Conservation (phyloP, 352 stramenopile species). For the Halophytophthora polymorphica region DNA sequence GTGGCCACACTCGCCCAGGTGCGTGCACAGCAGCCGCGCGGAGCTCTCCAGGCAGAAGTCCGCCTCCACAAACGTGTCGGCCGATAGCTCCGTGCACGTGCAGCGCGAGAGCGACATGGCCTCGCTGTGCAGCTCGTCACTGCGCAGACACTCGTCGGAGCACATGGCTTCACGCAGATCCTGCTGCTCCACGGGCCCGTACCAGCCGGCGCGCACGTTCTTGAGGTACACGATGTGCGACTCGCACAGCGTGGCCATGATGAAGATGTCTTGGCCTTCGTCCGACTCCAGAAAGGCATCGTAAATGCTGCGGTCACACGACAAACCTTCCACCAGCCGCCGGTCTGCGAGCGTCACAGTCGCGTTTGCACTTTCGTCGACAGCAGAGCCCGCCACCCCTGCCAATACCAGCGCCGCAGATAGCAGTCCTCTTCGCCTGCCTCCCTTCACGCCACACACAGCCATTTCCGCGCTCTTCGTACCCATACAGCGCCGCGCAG, state of each 20-base stretch:
- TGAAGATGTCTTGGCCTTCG: slow-evolving; percentile 61
- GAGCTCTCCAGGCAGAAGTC: slow-evolving; percentile 85
- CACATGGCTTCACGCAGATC: slow-evolving; percentile 83
- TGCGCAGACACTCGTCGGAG: slow-evolving; percentile 77
- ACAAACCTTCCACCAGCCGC: slow-evolving; percentile 29
- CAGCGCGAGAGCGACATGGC: slow-evolving; percentile 78
- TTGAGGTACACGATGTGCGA: slow-evolving; percentile 75
- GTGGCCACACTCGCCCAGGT: slow-evolving; percentile 83
- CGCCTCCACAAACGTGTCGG: slow-evolving; percentile 54
- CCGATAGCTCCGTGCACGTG: slow-evolving; percentile 78
- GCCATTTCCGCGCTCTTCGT: no score
- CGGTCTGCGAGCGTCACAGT: slow-evolving; percentile 10
- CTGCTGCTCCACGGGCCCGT: slow-evolving; percentile 56
- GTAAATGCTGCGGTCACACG: slow-evolving; percentile 55
- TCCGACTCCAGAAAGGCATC: slow-evolving; percentile 51
- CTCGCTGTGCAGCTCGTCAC: slow-evolving; percentile 71
- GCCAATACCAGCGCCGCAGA: no score
- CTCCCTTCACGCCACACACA: no score
- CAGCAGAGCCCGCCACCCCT: slow-evolving; percentile 3
- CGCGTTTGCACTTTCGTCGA: neutral
- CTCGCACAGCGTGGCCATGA: slow-evolving; percentile 70
- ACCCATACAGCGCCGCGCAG: no score
- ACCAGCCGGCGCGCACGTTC: slow-evolving; percentile 48
- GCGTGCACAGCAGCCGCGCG: slow-evolving; percentile 77
- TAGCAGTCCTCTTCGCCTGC: no score